Evolutionary conservation across 2,329 filamentous ascomycete species (phyloP).

Genomic region (Microdochium bolleyi): DNA sequence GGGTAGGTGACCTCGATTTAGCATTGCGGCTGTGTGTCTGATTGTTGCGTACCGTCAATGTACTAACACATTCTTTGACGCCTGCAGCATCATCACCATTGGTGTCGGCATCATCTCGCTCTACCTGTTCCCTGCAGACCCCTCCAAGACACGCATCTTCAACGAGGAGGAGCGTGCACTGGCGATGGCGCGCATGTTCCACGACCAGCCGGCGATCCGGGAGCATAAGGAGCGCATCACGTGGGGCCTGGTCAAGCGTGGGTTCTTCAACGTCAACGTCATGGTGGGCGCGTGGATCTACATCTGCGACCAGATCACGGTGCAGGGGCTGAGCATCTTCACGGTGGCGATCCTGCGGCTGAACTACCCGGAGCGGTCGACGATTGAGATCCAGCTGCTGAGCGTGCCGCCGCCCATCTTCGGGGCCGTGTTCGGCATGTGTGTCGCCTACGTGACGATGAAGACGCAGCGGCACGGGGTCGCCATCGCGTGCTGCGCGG

Average conservation of each 20-base stretch:
- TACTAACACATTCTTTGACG: background rate
- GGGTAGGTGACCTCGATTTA: conserved; percentile 4
- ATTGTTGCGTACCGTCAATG: background rate
- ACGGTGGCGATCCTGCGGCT: conserved; percentile 5
- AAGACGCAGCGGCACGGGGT: conserved; percentile 15
- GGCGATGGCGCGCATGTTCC: conserved; percentile 5
- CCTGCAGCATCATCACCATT: conserved; percentile 1
- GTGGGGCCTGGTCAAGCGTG: conserved; percentile 9
- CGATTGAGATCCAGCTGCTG: conserved; percentile 15
- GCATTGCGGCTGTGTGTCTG: background rate
- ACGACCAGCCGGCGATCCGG: conserved; percentile 16
- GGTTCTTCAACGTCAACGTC: conserved; percentile 13
- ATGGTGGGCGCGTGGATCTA: conserved; percentile 16
- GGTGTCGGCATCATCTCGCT: conserved; percentile 3
- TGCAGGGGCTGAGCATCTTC: conserved; percentile 5
- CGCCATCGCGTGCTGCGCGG: conserved; percentile 13
- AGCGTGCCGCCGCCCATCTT: conserved; percentile 14
- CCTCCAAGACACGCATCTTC: conserved; percentile 11
- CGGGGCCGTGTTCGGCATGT: conserved; percentile 13
- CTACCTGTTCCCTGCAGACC: conserved; percentile 10
- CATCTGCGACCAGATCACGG: conserved; percentile 9
- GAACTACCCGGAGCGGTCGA: conserved; percentile 14
- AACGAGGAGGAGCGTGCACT: conserved; percentile 2
- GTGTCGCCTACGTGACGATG: conserved; percentile 17
- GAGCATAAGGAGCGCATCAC: conserved; percentile 11